phyloP scores from a whole-genome alignment of 495 filamentous ascomycete species.

The Trichoderma asperelloides region DNA sequence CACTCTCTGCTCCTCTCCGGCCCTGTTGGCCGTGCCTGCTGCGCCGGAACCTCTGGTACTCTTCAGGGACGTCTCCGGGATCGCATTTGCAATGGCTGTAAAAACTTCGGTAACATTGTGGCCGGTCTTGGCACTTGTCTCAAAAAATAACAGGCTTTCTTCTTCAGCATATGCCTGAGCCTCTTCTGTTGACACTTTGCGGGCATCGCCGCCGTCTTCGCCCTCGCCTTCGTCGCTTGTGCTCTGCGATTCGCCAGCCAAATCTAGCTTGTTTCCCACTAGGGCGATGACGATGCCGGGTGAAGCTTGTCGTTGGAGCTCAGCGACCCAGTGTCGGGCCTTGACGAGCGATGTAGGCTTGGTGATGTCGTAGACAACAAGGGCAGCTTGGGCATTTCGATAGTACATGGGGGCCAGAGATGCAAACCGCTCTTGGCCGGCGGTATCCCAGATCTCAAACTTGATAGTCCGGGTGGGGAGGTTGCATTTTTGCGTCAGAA shows the following conservation, averaged over 20 bases:
- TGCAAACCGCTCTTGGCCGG: constrained; percentile 95
- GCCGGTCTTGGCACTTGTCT: constrained; percentile 95
- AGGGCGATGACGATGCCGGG: constrained; percentile 97
- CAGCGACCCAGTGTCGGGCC: constrained; percentile 97
- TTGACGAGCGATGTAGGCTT: constrained; percentile 93
- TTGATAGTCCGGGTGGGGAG: constrained; percentile 96
- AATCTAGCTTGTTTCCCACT: constrained; percentile 95
- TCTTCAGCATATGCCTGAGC: constrained; percentile 93
- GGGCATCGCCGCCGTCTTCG: constrained; percentile 64
- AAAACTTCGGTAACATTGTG: constrained; percentile 91
- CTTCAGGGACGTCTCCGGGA: constrained; percentile 93
- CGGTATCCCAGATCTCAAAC: constrained; percentile 99
- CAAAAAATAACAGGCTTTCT: constrained; percentile 88
- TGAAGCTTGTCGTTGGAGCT: constrained; percentile 93
- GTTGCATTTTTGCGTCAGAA: constrained; percentile 96
- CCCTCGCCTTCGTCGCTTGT: constrained; percentile 32
- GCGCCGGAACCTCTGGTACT: constrained; percentile 60
- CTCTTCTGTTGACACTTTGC: constrained; percentile 79
- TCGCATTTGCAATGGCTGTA: constrained; percentile 95
- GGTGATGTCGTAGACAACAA: constrained; percentile 97
- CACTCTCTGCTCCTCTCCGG: constrained; percentile 58
- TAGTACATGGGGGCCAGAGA: constrained; percentile 99
- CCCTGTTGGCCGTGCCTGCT: constrained; percentile 41
- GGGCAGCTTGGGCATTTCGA: constrained; percentile 96
- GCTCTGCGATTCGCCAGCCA: constrained; percentile 50